phyloP scores from a whole-genome alignment of 2,329 filamentous ascomycete species.

The Cercospora berteroae region DNA sequence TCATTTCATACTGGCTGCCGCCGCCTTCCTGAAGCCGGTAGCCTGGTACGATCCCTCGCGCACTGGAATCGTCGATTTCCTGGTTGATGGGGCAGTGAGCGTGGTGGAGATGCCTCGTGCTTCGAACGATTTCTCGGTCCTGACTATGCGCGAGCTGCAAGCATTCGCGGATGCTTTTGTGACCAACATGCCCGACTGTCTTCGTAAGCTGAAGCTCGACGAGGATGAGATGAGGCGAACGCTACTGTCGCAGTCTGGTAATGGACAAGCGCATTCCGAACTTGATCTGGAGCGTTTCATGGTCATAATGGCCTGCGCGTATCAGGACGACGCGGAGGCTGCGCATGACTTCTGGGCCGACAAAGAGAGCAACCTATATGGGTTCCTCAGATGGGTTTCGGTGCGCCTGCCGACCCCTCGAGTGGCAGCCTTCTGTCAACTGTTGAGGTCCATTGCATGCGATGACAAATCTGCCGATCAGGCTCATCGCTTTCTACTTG shows the following conservation, averaged over 20 bases:
- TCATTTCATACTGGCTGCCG: slow-evolving; percentile 83
- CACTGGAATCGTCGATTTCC: slow-evolving; percentile 73
- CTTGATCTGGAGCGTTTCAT: slow-evolving; percentile 80
- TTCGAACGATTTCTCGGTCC: slow-evolving; percentile 67
- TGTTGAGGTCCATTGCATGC: slow-evolving; percentile 83
- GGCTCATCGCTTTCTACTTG: slow-evolving; percentile 84
- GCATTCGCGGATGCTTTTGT: slow-evolving; percentile 89
- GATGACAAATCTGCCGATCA: slow-evolving; percentile 78
- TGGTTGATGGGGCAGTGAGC: slow-evolving; percentile 76
- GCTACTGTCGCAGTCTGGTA: slow-evolving; percentile 40
- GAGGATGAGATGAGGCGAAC: slow-evolving; percentile 78
- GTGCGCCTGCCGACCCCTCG: slow-evolving; percentile 92
- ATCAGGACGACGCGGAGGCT: slow-evolving; percentile 79
- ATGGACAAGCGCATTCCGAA: slow-evolving; percentile 40
- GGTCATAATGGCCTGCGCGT: slow-evolving; percentile 86
- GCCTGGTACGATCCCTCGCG: slow-evolving; percentile 88
- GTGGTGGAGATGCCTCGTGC: slow-evolving; percentile 65
- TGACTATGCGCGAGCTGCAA: slow-evolving; percentile 79
- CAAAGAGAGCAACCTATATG: slow-evolving; percentile 86
- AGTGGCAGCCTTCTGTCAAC: slow-evolving; percentile 93
- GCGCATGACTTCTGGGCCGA: slow-evolving; percentile 90
- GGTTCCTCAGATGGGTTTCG: slow-evolving; percentile 97
- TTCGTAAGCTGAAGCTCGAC: slow-evolving; percentile 79
- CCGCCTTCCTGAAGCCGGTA: slow-evolving; percentile 73
- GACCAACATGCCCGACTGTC: slow-evolving; percentile 87